phyloP scores from a whole-genome alignment of 1,284 basidiomycete genomes.

The Fereydounia khargensis region DNA sequence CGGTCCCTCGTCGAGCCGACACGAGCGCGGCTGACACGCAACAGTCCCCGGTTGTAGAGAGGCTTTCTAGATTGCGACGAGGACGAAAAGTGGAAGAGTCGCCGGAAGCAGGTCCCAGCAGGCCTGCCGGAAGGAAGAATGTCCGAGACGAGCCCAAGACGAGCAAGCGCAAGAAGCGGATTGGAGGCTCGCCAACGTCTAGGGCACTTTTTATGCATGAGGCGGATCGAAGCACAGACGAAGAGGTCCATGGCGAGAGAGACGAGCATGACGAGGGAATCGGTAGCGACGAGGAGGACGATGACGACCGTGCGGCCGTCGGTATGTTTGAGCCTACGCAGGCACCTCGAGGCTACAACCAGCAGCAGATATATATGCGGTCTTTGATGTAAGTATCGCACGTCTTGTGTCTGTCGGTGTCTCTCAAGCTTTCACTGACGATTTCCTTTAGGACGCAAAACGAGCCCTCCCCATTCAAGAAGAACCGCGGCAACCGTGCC shows the following conservation, averaged over 20 bases:
- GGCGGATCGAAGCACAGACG: slow-evolving; percentile 75
- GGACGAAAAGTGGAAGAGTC: slow-evolving; percentile 1
- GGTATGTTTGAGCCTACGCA: slow-evolving; percentile 68
- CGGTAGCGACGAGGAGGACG: slow-evolving; percentile 63
- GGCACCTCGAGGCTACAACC: slow-evolving; percentile 65
- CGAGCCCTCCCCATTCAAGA: neutral
- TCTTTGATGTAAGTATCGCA: slow-evolving; percentile 31
- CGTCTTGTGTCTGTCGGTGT: neutral
- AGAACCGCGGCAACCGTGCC: slow-evolving; percentile 5
- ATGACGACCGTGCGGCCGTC: slow-evolving; percentile 65
- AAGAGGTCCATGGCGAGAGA: slow-evolving; percentile 62
- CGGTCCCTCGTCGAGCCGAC: slow-evolving; percentile 20
- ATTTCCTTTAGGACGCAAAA: neutral
- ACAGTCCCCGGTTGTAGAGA: no score
- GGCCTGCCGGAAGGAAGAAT: no score
- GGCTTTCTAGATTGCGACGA: neutral
- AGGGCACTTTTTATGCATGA: slow-evolving; percentile 65
- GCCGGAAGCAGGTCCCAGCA: neutral
- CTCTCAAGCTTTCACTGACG: neutral
- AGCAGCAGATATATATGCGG: slow-evolving; percentile 49
- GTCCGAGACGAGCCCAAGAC: slow-evolving; percentile 1
- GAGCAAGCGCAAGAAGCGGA: slow-evolving; percentile 33
- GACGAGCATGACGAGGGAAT: slow-evolving; percentile 62
- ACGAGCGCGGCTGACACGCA: slow-evolving; percentile 13
- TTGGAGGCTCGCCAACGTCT: slow-evolving; percentile 53